These are phyloP conservation scores for Diutina sp. DNA, from an alignment of 1,139 yeast species.

Conservation along the genomic window DNA sequence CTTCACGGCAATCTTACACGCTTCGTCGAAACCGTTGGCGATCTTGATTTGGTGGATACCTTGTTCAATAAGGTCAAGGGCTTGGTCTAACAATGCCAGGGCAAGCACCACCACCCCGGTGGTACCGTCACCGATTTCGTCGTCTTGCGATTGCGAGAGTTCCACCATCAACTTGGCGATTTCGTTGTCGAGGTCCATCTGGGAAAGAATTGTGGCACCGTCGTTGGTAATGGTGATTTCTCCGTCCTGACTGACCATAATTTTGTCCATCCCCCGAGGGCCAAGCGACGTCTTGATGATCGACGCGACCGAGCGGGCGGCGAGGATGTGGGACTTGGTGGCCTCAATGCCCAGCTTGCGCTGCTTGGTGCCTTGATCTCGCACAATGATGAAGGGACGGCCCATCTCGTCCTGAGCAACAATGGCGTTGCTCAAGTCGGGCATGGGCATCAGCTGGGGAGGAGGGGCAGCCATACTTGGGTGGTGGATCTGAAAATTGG, in stretches of 20 bases:
- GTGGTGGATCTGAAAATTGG: neutral
- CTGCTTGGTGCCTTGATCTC: conserved; percentile 91
- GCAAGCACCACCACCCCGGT: conserved; percentile 98
- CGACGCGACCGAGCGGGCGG: conserved; percentile 91
- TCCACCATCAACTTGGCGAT: conserved; percentile 93
- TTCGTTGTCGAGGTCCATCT: conserved; percentile 93
- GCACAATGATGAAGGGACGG: conserved; percentile 92
- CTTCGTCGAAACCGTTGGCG: conserved; percentile 96
- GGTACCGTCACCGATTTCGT: conserved; percentile 98
- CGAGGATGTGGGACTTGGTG: conserved; percentile 85
- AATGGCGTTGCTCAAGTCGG: conserved; percentile 93
- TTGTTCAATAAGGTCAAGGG: conserved; percentile 84
- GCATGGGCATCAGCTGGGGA: conserved; percentile 29
- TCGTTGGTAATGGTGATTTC: conserved; percentile 97
- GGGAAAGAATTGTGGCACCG: conserved; percentile 93
- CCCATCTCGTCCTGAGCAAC: conserved; percentile 99
- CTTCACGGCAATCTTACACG: conserved; percentile 78
- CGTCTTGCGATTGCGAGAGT: conserved; percentile 91
- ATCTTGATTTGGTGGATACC: conserved; percentile 96
- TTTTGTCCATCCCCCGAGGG: conserved; percentile 96
- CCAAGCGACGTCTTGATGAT: conserved; percentile 90
- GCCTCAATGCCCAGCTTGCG: conserved; percentile 93
- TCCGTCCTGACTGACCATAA: conserved; percentile 85
- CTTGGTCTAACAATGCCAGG: conserved; percentile 88
- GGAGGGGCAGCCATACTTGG: neutral